A percentile compares a stretch with the other conserved stretches of the same genome.
phyloP scores from a whole-genome alignment of 2,329 filamentous ascomycete genomes.

The Penicillium digitatum region DNA sequence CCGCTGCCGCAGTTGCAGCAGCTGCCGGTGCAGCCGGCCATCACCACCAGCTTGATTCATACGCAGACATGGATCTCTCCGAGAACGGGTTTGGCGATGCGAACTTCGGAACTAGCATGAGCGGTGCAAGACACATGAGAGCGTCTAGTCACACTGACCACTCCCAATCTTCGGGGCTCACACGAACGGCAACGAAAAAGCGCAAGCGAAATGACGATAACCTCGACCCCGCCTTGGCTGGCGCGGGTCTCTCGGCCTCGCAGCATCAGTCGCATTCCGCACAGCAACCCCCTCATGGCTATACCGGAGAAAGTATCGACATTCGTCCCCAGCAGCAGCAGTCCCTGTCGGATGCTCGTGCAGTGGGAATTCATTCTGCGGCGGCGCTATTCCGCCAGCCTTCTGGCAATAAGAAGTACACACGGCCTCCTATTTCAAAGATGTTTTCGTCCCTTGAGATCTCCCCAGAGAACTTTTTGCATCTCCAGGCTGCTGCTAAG shows the following conservation, averaged over 20 bases:
- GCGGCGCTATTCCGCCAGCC: slow-evolving; percentile 52
- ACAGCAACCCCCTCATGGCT: slow-evolving; percentile 27
- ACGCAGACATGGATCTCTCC: slow-evolving; percentile 39
- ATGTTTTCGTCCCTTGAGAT: slow-evolving; percentile 55
- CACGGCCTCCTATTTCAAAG: slow-evolving; percentile 56
- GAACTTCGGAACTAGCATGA: slow-evolving; percentile 29
- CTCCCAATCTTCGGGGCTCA: slow-evolving; percentile 29
- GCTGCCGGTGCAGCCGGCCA: slow-evolving; percentile 46
- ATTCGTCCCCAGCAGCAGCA: slow-evolving; percentile 39
- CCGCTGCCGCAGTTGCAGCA: slow-evolving; percentile 45
- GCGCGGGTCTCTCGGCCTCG: slow-evolving; percentile 22
- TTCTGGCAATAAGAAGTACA: slow-evolving; percentile 53
- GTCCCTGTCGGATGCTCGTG: slow-evolving; percentile 44
- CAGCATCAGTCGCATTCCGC: slow-evolving; percentile 26
- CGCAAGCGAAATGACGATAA: slow-evolving; percentile 41
- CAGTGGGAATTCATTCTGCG: slow-evolving; percentile 52
- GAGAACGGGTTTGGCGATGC: slow-evolving; percentile 40
- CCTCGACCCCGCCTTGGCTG: slow-evolving; percentile 36
- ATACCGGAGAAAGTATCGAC: slow-evolving; percentile 32
- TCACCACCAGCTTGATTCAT: slow-evolving; percentile 41
- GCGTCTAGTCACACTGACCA: slow-evolving; percentile 28
- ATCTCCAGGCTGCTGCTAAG: slow-evolving; percentile 55
- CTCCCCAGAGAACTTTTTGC: slow-evolving; percentile 54
- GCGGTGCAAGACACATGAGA: slow-evolving; percentile 27
- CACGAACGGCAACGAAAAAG: slow-evolving; percentile 38